Evolutionary conservation across 176 grass and related monocot genomes (phyloP).

Genomic region (Aegilops speltoides): DNA sequence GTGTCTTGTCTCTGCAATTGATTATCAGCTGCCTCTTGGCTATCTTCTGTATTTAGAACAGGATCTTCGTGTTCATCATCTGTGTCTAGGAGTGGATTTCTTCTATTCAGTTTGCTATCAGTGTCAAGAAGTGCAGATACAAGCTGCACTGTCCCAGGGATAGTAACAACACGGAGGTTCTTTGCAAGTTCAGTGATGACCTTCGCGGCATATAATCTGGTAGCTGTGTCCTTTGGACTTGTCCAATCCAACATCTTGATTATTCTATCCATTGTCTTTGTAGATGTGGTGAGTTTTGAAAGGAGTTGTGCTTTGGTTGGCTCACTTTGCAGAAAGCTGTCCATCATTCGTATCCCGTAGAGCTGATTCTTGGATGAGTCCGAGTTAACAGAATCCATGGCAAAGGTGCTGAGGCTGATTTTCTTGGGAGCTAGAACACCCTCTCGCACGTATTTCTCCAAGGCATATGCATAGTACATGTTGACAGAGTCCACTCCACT

Average conservation of each 20-base stretch:
- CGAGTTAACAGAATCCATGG: neutral
- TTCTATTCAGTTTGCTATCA: neutral
- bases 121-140: neutral
- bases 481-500: neutral
- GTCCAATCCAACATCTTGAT: neutral
- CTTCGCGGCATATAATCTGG: neutral
- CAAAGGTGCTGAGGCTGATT: constrained; percentile 2
- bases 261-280: neutral
- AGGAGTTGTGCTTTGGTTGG: neutral
- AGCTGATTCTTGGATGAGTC: neutral
- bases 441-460: neutral
- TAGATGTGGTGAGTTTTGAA: neutral
- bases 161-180: neutral
- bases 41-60: neutral
- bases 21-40: neutral
- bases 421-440: neutral
- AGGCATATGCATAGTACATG: constrained; percentile 1
- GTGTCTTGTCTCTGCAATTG: neutral
- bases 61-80: neutral
- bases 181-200: neutral
- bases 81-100: neutral
- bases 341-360: neutral
- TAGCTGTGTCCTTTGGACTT: neutral
- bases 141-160: neutral
- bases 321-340: neutral